These are phyloP conservation scores for Hordeum marinum DNA, from an alignment of 176 grass and related monocot species.

Conservation along the genomic window DNA sequence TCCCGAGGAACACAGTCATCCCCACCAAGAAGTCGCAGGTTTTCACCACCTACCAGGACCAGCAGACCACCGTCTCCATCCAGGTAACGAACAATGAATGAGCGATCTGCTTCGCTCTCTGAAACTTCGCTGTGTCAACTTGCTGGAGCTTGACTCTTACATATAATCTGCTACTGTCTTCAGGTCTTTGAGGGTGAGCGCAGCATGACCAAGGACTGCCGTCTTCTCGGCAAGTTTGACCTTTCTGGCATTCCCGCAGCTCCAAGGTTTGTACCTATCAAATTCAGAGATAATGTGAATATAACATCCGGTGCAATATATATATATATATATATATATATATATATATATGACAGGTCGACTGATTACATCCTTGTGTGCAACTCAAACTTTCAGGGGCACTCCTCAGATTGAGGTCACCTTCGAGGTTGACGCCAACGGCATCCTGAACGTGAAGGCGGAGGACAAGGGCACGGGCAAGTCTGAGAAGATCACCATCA, in stretches of 20 bases:
- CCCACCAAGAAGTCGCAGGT: conserved; percentile 72
- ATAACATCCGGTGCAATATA: too few species aligned
- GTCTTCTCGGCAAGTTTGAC: conserved; percentile 73
- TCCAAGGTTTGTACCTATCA: conserved; percentile 27
- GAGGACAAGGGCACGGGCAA: conserved; percentile 69
- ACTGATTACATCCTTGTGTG: background rate
- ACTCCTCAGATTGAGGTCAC: conserved; percentile 62
- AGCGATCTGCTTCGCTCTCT: background rate
- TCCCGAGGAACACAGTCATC: conserved; percentile 69
- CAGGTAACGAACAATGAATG: conserved; percentile 34
- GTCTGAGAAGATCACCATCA: conserved; percentile 77
- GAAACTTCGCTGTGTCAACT: background rate
- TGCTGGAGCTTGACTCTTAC: background rate
- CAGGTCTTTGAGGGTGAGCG: conserved; percentile 80
- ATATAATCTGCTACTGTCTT: background rate
- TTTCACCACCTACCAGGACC: conserved; percentile 73
- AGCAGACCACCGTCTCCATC: conserved; percentile 69
- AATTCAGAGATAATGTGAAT: background rate
- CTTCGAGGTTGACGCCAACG: conserved; percentile 67
- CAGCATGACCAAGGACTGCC: conserved; percentile 75
- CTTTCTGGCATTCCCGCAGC: conserved; percentile 48
- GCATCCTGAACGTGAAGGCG: conserved; percentile 61
- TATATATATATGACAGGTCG: accelerated
- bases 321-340: too few species aligned
- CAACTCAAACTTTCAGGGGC: conserved; percentile 38